phyloP scores from a whole-genome alignment of 2,329 filamentous ascomycete species.

The Fusarium aywerte region DNA sequence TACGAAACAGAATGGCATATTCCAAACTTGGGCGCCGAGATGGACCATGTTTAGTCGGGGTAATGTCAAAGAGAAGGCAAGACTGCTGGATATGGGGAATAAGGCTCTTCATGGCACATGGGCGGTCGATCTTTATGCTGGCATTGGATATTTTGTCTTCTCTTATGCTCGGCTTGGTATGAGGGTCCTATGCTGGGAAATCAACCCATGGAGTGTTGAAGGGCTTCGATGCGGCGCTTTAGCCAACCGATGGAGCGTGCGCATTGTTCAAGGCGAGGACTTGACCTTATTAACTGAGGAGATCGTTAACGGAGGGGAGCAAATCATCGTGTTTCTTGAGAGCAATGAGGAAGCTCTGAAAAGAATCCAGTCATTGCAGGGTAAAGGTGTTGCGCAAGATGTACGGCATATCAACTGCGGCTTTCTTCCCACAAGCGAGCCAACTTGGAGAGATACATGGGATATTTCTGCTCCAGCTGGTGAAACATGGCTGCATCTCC shows the following conservation, averaged over 20 bases:
- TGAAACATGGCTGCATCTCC: conserved; percentile 70
- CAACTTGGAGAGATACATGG: conserved; percentile 64
- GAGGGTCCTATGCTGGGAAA: conserved; percentile 85
- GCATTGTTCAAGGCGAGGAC: conserved; percentile 60
- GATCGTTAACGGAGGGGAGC: conserved; percentile 57
- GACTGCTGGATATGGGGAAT: conserved; percentile 68
- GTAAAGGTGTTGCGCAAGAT: conserved; percentile 49
- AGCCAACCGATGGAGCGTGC: conserved; percentile 73
- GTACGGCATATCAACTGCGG: conserved; percentile 73
- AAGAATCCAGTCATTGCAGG: conserved; percentile 54
- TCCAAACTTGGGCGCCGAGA: conserved; percentile 85
- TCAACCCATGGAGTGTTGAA: conserved; percentile 90
- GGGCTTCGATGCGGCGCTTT: conserved; percentile 79
- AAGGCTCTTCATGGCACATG: conserved; percentile 49
- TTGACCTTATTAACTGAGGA: conserved; percentile 53
- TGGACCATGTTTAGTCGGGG: conserved; percentile 96
- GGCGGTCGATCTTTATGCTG: conserved; percentile 87
- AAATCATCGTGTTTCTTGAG: conserved; percentile 75
- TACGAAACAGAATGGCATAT: conserved; percentile 80
- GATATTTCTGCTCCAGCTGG: conserved; percentile 52
- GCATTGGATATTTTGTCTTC: conserved; percentile 94
- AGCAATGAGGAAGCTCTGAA: conserved; percentile 68
- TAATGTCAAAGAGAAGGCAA: conserved; percentile 88
- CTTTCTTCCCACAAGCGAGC: conserved; percentile 67
- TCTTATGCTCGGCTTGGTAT: conserved; percentile 79